Conservation (phyloP, 345 rosid genomes). For the Lepidium aucheri region DNA sequence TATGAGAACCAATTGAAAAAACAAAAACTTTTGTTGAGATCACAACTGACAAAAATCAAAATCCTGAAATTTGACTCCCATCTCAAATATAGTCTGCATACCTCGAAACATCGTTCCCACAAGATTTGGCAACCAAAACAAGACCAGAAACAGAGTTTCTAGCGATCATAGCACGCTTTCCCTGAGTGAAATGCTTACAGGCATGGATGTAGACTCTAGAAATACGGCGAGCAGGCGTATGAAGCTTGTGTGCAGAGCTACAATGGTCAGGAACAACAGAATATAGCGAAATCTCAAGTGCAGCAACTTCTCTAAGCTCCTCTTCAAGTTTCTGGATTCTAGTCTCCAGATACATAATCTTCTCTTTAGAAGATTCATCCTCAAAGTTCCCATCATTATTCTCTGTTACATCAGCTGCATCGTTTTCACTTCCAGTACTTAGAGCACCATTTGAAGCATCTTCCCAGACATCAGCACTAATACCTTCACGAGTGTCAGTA, state of each 20-base stretch:
- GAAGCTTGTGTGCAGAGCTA: constrained; percentile 86
- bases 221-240: constrained; percentile 89
- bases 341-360: constrained; percentile 51
- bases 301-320: constrained; percentile 95
- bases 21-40: constrained; percentile 2
- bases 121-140: constrained; percentile 72
- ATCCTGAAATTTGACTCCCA: not conserved
- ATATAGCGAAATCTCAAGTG: constrained; percentile 84
- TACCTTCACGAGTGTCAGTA: constrained; percentile 10
- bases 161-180: constrained; percentile 67
- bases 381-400: constrained; percentile 29
- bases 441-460: constrained; percentile 52
- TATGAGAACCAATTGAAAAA: not conserved
- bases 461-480: constrained; percentile 36
- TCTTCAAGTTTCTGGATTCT: constrained; percentile 83
- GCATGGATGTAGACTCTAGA: constrained; percentile 89
- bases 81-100: not conserved
- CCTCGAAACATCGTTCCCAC: constrained; percentile 95
- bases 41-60: not conserved
- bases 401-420: constrained; percentile 51
- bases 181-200: constrained; percentile 66
- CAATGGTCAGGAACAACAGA: constrained; percentile 89
- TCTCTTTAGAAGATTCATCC: constrained; percentile 41
- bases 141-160: constrained; percentile 81
- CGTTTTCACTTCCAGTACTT: constrained; percentile 54